These are phyloP conservation scores for Apiospora hydei DNA, from an alignment of 2,329 filamentous ascomycete genomes.

Conservation along the genomic window DNA sequence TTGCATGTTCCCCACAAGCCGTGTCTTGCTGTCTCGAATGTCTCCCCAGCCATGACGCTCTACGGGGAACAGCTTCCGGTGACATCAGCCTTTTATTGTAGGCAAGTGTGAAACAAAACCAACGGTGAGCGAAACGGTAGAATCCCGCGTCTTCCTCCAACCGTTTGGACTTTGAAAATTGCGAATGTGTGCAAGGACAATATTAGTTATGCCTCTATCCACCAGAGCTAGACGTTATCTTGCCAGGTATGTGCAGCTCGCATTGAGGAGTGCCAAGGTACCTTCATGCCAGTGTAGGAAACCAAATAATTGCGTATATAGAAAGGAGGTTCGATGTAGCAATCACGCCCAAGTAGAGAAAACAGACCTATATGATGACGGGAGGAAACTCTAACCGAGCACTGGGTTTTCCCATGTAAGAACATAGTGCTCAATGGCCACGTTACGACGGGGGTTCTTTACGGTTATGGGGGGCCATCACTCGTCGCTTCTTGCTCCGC, in stretches of 20 bases:
- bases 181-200: no score
- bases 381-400: no score
- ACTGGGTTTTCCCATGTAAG: neutral
- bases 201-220: no score
- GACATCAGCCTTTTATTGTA: neutral
- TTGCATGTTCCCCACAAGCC: neutral
- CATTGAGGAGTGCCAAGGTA: no score
- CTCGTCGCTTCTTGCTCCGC: neutral
- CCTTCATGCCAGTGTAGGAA: no score
- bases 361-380: neutral
- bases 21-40: neutral
- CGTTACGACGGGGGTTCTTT: neutral
- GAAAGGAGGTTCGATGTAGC: no score
- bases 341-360: neutral
- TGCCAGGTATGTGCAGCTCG: no score
- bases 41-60: neutral
- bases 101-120: neutral
- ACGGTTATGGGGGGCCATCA: neutral
- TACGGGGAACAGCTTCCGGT: neutral
- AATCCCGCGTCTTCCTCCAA: neutral
- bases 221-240: no score
- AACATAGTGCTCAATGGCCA: neutral
- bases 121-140: neutral
- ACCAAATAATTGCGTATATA: no score
- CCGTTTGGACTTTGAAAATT: no score